Base-by-base conservation (phyloP, 2,329 filamentous ascomycete species). In the Aureobasidium sp. region DNA sequence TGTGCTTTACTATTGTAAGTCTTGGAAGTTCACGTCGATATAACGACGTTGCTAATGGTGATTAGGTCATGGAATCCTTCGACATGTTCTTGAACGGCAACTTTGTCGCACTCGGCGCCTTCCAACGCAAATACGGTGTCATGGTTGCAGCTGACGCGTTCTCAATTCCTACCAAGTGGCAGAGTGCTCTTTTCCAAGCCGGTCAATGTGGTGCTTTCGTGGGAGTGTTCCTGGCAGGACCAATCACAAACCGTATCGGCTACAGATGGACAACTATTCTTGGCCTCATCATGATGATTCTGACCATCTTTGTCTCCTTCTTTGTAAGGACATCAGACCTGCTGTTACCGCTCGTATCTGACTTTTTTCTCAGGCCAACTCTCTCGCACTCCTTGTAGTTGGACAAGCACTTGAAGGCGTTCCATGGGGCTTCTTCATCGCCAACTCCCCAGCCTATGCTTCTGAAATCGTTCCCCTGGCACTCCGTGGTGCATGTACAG, bases 381-480 rank as follows among this genome's bases (percentile, higher is more conserved):
- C 72, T 3, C 70, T 76, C 22, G 57, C 66, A 1, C 63, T 77
- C 42, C 66, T 76, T 42, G 75, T 81, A 60, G 71, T 72, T 4
- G 70, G 74, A 29, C 80, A 83, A 69, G 67, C 80, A 51, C 71
- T 84, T 40, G 79, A 82, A 64, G 80, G 80, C 56, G 61, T 84
- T 5, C 80, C 80, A 1, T 84, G 80, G 80, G 80, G 80, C 24
- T 76, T 84, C 61, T 84, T 84, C 65, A 81, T 83, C 59, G 79
- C 80, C 62, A 83, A 83, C 63, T 74, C 80, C 3, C 80, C 80
- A 0, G 80, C 80, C 5, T 84, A 83, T 70, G 79, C 74, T 65
- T 69, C 68, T 61, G 80, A 84, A 64, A 80, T 84, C 53, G 78
- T 81, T 3, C 80, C 80, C 1, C 73, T 84, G 49, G 68, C 68